These are phyloP conservation scores for Ustilago tritici DNA, from an alignment of 1,284 basidiomycete species.

Conservation along the genomic window DNA sequence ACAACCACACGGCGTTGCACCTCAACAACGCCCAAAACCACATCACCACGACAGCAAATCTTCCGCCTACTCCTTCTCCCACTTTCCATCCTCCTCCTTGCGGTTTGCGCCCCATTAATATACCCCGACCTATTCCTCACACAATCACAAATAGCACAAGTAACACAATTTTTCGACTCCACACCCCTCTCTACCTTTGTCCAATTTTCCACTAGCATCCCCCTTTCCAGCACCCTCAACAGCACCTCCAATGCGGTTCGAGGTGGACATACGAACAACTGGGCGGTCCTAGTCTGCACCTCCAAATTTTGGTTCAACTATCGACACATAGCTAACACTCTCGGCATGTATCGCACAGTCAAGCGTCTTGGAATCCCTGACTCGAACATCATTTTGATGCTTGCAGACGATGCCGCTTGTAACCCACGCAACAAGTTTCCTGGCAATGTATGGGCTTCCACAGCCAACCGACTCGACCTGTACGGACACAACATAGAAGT, in stretches of 20 bases:
- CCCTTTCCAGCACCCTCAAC: background rate
- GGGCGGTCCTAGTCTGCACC: constrained; percentile 95
- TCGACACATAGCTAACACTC: constrained; percentile 96
- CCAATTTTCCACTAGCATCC: background rate
- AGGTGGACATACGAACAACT: constrained; percentile 81
- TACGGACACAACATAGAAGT: constrained; percentile 98
- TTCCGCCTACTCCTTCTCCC: constrained; percentile 9
- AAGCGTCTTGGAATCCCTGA: constrained; percentile 98
- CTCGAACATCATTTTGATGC: constrained; percentile 98
- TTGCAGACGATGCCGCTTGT: constrained; percentile 95
- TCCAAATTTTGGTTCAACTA: constrained; percentile 99
- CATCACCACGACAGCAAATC: background rate
- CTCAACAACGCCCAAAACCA: background rate
- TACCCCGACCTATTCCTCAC: constrained; percentile 44
- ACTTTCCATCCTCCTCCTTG: constrained; percentile 7
- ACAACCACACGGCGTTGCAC: background rate
- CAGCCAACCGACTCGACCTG: constrained; percentile 82
- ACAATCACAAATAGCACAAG: constrained; percentile 25
- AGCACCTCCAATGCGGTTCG: background rate
- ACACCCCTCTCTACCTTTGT: background rate
- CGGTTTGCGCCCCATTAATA: constrained; percentile 9
- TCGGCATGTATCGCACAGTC: constrained; percentile 98
- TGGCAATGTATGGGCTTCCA: constrained; percentile 88
- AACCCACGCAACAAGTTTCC: constrained; percentile 92
- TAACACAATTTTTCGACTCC: constrained; percentile 47